These are phyloP conservation scores for Pilasporangium apinafurcum DNA, from an alignment of 352 stramenopile genomes.

Conservation along the genomic window DNA sequence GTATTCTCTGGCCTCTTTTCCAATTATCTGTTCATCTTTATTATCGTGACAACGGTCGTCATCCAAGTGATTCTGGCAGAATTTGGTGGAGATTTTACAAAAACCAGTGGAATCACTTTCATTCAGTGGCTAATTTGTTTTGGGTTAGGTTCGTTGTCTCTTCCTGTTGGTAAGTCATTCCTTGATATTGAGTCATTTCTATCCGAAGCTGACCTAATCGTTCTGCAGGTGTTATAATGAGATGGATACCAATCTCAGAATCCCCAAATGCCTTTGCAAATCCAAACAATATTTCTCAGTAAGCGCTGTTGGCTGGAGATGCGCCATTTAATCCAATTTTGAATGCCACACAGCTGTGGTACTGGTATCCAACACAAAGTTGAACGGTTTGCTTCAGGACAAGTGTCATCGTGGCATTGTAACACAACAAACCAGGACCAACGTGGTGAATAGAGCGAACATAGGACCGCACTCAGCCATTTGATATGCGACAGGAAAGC, in stretches of 20 bases:
- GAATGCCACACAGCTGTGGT: too few relatives aligned
- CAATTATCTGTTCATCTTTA: constrained; percentile 92
- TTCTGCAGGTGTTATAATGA: constrained; percentile 56
- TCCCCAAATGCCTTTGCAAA: constrained; percentile 64
- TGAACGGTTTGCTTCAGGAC: too few relatives aligned
- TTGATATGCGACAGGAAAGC: too few relatives aligned
- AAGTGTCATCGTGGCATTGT: too few relatives aligned
- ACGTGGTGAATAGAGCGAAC: too few relatives aligned
- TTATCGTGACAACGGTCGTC: constrained; percentile 90
- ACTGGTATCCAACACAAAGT: too few relatives aligned
- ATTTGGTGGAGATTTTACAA: constrained; percentile 89
- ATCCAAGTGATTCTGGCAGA: constrained; percentile 95
- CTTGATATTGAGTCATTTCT: neutral
- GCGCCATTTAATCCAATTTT: too few relatives aligned
- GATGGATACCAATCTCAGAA: constrained; percentile 63
- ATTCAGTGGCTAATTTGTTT: constrained; percentile 58
- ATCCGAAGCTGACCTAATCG: too few relatives aligned
- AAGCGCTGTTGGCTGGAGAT: constrained; percentile 5
- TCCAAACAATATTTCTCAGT: constrained; percentile 58
- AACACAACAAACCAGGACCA: too few relatives aligned
- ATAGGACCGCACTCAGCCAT: too few relatives aligned
- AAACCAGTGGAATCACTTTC: constrained; percentile 63
- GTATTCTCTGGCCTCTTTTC: constrained; percentile 89
- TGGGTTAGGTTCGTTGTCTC: constrained; percentile 45
- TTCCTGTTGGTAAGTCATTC: constrained; percentile 58